A percentile compares a stretch with the other conserved stretches of the same genome.
Conservation (phyloP, 495 filamentous ascomycete species). For the Evansstolkia leycettana region DNA sequence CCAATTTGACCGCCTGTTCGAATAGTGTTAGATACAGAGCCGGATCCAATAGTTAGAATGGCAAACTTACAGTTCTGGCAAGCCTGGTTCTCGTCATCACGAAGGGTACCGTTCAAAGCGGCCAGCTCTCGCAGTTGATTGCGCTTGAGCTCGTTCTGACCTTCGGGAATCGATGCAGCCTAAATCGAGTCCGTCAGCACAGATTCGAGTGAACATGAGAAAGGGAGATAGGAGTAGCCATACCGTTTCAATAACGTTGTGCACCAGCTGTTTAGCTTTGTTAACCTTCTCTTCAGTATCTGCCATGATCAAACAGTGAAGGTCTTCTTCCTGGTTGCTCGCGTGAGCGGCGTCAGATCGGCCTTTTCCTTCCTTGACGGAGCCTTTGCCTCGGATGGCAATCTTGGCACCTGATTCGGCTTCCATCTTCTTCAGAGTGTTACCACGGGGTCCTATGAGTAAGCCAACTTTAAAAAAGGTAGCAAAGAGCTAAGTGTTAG, state of each 20-base stretch:
- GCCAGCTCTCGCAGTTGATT: constrained; percentile 96
- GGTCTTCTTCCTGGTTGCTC: constrained; percentile 98
- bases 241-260: constrained; percentile 96
- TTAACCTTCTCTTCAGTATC: constrained; percentile 98
- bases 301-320: constrained; percentile 98
- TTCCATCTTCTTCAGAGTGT: constrained; percentile 99
- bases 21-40: constrained; percentile 1
- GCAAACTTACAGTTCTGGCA: constrained; percentile 83
- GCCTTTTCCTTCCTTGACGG: constrained; percentile 98
- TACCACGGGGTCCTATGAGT: constrained; percentile 99
- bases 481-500: constrained; percentile 83
- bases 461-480: constrained; percentile 92
- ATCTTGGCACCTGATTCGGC: constrained; percentile 94
- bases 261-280: constrained; percentile 92
- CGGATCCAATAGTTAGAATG: background rate
- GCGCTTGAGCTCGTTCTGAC: constrained; percentile 94
- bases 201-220: background rate
- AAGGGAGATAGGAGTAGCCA: constrained; percentile 22
- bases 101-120: constrained; percentile 92
- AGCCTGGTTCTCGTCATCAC: constrained; percentile 97
- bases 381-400: constrained; percentile 97
- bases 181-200: constrained; percentile 26
- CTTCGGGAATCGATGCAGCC: constrained; percentile 97
- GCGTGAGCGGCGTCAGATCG: constrained; percentile 96
- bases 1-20: constrained; percentile 78